These are phyloP conservation scores for Neonectria punicea DNA, from an alignment of 2,329 filamentous ascomycete species.

Conservation along the genomic window DNA sequence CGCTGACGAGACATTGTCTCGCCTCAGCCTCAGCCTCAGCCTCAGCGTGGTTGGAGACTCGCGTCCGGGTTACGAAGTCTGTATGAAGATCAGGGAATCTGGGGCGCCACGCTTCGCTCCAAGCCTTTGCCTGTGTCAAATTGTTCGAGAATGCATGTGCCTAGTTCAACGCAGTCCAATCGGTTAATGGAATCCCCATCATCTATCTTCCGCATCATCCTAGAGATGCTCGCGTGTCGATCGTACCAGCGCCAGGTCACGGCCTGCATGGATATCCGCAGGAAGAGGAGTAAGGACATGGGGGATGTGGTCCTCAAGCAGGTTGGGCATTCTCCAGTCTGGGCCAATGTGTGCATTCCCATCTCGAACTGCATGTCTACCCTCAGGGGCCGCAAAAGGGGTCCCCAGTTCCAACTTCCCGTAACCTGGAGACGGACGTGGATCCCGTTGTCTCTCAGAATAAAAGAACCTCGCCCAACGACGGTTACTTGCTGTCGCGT, in stretches of 20 bases:
- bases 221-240: constrained; percentile 32
- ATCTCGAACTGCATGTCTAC: constrained; percentile 1
- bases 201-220: constrained; percentile 20
- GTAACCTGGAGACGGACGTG: background rate
- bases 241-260: constrained; percentile 18
- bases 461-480: constrained; percentile 15
- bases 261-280: constrained; percentile 13
- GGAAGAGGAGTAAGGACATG: background rate
- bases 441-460: background rate
- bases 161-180: constrained; percentile 9
- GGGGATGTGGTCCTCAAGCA: background rate
- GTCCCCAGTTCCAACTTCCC: background rate
- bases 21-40: constrained; percentile 28
- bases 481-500: constrained; percentile 11
- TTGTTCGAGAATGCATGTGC: background rate
- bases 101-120: background rate
- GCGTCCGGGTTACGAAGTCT: background rate
- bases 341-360: background rate
- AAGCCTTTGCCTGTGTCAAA: background rate
- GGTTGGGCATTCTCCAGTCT: background rate
- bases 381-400: background rate
- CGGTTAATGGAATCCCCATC: constrained; percentile 1
- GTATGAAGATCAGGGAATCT: background rate
- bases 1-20: constrained; percentile 24
- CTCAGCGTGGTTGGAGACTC: constrained; percentile 22